Evolutionary conservation across 192 early-diverging fungal genomes (phyloP).

Genomic region (Linnemannia elongata): DNA sequence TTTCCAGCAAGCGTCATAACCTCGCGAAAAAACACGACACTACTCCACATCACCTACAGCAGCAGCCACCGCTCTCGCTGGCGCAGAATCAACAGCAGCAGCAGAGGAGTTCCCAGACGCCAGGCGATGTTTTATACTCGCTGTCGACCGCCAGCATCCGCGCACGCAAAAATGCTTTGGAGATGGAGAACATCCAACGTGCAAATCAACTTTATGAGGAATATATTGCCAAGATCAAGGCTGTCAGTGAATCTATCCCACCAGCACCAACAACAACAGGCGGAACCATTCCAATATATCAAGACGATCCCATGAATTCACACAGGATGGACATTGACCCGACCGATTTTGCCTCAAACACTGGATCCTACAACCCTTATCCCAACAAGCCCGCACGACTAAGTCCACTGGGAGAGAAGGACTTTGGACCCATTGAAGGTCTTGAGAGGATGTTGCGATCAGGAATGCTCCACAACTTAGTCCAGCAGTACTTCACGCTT

Average conservation of each 20-base stretch:
- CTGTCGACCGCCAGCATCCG: slow-evolving; percentile 52
- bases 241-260: not conserved
- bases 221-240: slow-evolving; percentile 45
- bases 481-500: slow-evolving; percentile 49
- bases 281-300: not conserved
- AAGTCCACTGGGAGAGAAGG: not conserved
- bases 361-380: not conserved
- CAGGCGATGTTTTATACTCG: slow-evolving; percentile 27
- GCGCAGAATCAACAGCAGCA: slow-evolving; percentile 1
- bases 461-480: slow-evolving; percentile 37
- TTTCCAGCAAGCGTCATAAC: not conserved
- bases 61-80: not conserved
- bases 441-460: slow-evolving; percentile 26
- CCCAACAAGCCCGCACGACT: not conserved
- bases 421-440: slow-evolving; percentile 3
- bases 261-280: not conserved
- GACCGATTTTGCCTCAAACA: not conserved
- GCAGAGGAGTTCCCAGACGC: slow-evolving; percentile 15
- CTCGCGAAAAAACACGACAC: not conserved
- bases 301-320: not conserved
- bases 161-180: slow-evolving; percentile 48
- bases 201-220: slow-evolving; percentile 44
- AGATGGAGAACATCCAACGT: slow-evolving; percentile 48
- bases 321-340: slow-evolving; percentile 24
- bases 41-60: not conserved